Evolutionary conservation across 208 protist genomes (phyloP), one percentile per base, ranked within the genome.

Genomic region (Acanthamoeba triangularis): DNA sequence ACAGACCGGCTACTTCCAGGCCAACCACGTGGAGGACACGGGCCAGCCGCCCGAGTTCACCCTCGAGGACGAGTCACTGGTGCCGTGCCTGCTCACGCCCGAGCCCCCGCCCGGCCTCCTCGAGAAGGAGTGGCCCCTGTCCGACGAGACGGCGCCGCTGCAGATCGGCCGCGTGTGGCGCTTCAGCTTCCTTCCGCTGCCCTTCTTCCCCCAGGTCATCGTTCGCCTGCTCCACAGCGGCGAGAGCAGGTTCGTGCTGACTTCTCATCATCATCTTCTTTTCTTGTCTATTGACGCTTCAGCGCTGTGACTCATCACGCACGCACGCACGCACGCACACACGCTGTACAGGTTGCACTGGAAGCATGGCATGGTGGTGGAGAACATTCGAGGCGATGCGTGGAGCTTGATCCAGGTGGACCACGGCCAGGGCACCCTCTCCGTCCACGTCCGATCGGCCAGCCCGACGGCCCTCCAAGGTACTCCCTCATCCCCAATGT

Each of bases 121-220:
- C 28, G 80, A 90, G 18, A 93, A 93, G 47, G 87, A 93, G 14
- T 93, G 87, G 87, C 87, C 87, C 18, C n/a, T 37, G 33, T 3
- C 35, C 18, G 59, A 65, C 37, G 87, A 93, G 35, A 54, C 52
- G 8, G 47, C 37, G n/a, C 59, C 37, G 6, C 41, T 56, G 33
- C 87, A 93, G 61, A 93, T 93, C 16, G 87, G 87, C 25, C 87
- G 87, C 37, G 23, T 65, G 13, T 93, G 87, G 87, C 16, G n/a
- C 14, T 93, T 93, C 87, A 93, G 47, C 59, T 93, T 93, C 61
- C 47, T 93, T 5, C 87, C 87, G 4, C 59, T 93, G 63, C 87
- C 87, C 41, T 93, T 93, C 87, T 93, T 93, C 61, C 61, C 87
- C 20, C 87, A 93, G 47, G 41, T 93, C 35, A 93, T 93, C 25